These are phyloP conservation scores for Abortiporus biennis DNA, from an alignment of 1,284 basidiomycete species.

Conservation along the genomic window DNA sequence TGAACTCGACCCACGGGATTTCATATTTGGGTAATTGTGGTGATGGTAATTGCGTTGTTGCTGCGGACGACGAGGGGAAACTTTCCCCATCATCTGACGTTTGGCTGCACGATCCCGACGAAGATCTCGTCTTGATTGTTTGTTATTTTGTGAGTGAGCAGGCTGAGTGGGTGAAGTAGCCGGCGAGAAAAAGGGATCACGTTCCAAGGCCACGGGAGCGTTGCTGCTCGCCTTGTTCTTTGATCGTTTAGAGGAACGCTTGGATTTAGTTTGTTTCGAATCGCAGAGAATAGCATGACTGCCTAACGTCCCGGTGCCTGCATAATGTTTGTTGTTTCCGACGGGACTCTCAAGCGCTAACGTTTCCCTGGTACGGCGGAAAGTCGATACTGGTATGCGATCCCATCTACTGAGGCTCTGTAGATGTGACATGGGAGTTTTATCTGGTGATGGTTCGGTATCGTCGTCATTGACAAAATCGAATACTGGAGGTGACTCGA, in stretches of 20 bases:
- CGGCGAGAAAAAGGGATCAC: no score
- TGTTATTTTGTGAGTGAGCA: slow-evolving; percentile 14
- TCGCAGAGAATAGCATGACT: no score
- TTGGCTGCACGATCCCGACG: slow-evolving; percentile 59
- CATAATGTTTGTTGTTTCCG: background rate
- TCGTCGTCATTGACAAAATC: background rate
- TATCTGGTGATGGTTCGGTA: no score
- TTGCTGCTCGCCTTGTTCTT: no score
- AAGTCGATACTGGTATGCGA: slow-evolving; percentile 64
- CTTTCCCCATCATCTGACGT: slow-evolving; percentile 42
- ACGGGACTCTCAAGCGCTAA: slow-evolving; percentile 26
- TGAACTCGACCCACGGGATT: slow-evolving; percentile 51
- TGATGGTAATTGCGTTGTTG: slow-evolving; percentile 36
- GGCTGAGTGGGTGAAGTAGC: no score
- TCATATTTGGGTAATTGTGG: slow-evolving; percentile 60
- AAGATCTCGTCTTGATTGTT: slow-evolving; percentile 33
- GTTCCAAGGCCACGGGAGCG: no score
- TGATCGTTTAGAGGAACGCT: no score
- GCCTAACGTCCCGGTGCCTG: no score
- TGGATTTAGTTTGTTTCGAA: no score
- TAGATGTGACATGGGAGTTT: slow-evolving; percentile 17
- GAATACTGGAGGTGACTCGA: slow-evolving; percentile 27
- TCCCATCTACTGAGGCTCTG: slow-evolving; percentile 61
- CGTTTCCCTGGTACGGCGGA: slow-evolving; percentile 62
- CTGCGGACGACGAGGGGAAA: slow-evolving; percentile 30